A percentile compares a stretch with the other conserved stretches of the same genome.
These are phyloP conservation scores for Umbilicaria muhlenbergii DNA, from an alignment of 495 filamentous ascomycete genomes.

Conservation along the genomic window DNA sequence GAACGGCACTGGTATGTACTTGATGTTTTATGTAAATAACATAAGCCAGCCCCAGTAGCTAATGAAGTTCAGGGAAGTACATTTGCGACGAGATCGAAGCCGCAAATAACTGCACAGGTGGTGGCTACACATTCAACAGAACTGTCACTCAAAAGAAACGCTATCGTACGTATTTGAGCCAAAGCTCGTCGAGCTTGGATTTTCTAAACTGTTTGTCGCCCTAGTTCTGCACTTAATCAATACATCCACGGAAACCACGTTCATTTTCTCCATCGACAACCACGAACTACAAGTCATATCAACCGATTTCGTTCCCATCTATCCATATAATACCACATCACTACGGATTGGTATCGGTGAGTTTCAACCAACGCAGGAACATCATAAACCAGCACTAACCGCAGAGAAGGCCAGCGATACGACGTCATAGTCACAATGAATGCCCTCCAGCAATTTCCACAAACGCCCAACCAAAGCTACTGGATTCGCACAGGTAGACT, in stretches of 20 bases:
- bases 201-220: neutral
- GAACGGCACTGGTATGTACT: slow-evolving; percentile 32
- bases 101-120: no score
- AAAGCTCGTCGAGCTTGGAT: slow-evolving; percentile 9
- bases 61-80: no score
- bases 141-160: slow-evolving; percentile 21
- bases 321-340: slow-evolving; percentile 27
- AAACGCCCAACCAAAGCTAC: slow-evolving; percentile 29
- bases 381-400: neutral
- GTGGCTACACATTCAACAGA: slow-evolving; percentile 22
- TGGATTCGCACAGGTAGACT: slow-evolving; percentile 39
- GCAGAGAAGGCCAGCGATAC: slow-evolving; percentile 40
- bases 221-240: slow-evolving; percentile 25
- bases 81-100: no score
- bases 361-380: neutral
- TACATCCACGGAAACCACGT: slow-evolving; percentile 28
- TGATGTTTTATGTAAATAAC: slow-evolving; percentile 13
- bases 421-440: slow-evolving; percentile 52
- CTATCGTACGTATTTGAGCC: slow-evolving; percentile 28
- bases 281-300: slow-evolving; percentile 31
- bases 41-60: no score
- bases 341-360: slow-evolving; percentile 42
- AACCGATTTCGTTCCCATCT: slow-evolving; percentile 31
- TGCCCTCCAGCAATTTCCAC: slow-evolving; percentile 14
- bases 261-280: slow-evolving; percentile 32